Base-by-base conservation (phyloP, 1,139 yeast genomes). In the Yarrowia galli region DNA sequence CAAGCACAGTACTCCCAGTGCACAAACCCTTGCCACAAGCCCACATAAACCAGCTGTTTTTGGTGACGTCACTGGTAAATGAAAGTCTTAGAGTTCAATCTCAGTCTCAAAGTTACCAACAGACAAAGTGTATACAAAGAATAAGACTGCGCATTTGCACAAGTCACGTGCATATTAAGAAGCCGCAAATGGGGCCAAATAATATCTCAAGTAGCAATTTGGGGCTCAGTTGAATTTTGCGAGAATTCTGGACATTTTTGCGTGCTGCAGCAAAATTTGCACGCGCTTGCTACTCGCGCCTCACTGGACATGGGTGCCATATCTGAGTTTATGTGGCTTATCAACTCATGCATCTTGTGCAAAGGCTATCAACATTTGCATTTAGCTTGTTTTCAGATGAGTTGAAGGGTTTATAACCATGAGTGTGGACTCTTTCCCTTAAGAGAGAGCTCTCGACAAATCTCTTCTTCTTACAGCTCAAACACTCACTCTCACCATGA, bases 301-400 rank as follows among this genome's bases (percentile, higher is more conserved):
- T 18, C 36, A 23, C 36, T n/a, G 9, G 43, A 4, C 43, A 2
- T 12, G 22, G 13, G 9, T 8, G 32, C 32, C 58, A 22, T 53
- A 56, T 58, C 64, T 43, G 16, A 43, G 51, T 58, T 58, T 40
- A 58, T 58, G 64, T 58, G 64, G 64, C 64, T 58, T 58, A 58
- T 58, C 64, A 28, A 42, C 42, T 42, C 42, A 43, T 58, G 64
- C 64, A 54, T 40, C 23, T 40, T 22, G 46, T 2, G 8, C 16
- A 25, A 43, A 58, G 40, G 49, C 16, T 58, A 58, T 58, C 49
- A 16, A 20, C 10, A 25, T 43, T 43, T 28, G 51, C 28, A 40
- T 58, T 58, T 58, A 40, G 42, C 51, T 58, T 58, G 49, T 58
- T 58, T 43, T 40, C 61, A 20, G 61, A 54, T 40, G 63, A 56